phyloP scores from a whole-genome alignment of 75 land plant species.

The Selaginella moellendorffii region DNA sequence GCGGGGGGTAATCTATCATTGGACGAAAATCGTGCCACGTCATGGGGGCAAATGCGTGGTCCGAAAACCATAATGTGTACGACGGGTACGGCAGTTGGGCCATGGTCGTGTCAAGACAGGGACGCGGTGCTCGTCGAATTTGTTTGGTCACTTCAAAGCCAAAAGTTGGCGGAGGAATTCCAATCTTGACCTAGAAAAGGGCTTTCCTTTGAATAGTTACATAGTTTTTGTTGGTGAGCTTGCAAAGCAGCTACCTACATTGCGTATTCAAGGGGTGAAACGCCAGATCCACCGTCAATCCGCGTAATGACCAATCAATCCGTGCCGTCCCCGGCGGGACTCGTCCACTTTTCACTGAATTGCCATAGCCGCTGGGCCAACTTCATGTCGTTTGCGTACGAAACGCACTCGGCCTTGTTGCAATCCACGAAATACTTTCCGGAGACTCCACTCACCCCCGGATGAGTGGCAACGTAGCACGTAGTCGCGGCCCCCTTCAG shows the following conservation, averaged over 20 bases:
- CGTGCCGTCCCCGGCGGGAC: no score
- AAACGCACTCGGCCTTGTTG: slow-evolving; percentile 40
- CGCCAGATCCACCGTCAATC: no score
- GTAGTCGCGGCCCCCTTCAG: slow-evolving; percentile 78
- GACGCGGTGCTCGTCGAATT: no score
- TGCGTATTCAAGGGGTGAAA: no score
- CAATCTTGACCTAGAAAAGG: neutral
- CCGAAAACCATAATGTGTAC: neutral
- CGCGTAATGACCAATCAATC: no score
- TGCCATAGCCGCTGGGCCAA: slow-evolving; percentile 42
- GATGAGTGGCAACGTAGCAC: slow-evolving; percentile 74
- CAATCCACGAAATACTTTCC: slow-evolving; percentile 80
- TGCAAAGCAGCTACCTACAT: no score
- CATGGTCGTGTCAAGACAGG: neutral
- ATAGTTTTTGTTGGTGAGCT: no score
- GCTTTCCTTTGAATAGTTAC: no score
- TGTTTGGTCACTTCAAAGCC: neutral
- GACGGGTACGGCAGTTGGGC: neutral
- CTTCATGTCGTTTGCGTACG: slow-evolving; percentile 16
- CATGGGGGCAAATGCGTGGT: neutral
- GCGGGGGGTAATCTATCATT: neutral
- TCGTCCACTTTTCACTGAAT: slow-evolving; percentile 12
- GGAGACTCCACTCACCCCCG: slow-evolving; percentile 27
- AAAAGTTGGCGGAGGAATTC: neutral
- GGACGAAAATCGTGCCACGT: neutral